Base-by-base conservation (phyloP, 2,329 filamentous ascomycete genomes). In the Fusarium sp. region DNA sequence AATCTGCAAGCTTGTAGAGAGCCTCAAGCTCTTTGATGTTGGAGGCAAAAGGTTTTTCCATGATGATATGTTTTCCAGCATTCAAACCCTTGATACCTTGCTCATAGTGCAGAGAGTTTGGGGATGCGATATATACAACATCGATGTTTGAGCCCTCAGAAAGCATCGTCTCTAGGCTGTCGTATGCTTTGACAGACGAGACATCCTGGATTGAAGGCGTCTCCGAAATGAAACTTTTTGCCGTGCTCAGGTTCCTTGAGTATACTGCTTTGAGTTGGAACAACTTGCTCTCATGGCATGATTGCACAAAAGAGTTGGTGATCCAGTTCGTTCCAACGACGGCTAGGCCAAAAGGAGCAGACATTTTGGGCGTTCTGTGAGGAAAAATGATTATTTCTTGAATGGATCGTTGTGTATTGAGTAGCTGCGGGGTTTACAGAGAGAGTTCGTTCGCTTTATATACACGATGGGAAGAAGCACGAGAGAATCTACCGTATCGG, bases 271-370 rank as follows among this genome's bases (percentile, higher is more conserved):
- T 57, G 7, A 71, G 61, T 10, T 52, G 9, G 4, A 71, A 71
- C 4, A 38, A 11, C 11, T 63, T 60, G 36, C 68, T 71, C 28
- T 71, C 47, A n/a, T 71, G 68, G 24, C 43, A 54, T 26, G 68
- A 71, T 8, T 71, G 68, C 2, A 69, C 62, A n/a, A 71, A 71
- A 1, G 68, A 71, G 17, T 59, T 66, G 15, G 68, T 71, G 19
- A 71, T 71, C 68, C 68, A 71, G 42, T 71, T 71, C 9, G 68
- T 71, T 15, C 68, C 68, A 15, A 71, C 39, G 11, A 71, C 53
- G 46, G 68, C 68, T 22, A 71, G 68, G 1, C 68, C 60, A 14
- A 71, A 34, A n/a, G 64, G 54, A n/a, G 33, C 4, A n/a, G 68
- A 42, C 68, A 71, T 71, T 11, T 17, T 49, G 40, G n/a, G 5